Base-by-base conservation (phyloP, 129 eudicot genomes). In the Flaveria ramosissima region DNA sequence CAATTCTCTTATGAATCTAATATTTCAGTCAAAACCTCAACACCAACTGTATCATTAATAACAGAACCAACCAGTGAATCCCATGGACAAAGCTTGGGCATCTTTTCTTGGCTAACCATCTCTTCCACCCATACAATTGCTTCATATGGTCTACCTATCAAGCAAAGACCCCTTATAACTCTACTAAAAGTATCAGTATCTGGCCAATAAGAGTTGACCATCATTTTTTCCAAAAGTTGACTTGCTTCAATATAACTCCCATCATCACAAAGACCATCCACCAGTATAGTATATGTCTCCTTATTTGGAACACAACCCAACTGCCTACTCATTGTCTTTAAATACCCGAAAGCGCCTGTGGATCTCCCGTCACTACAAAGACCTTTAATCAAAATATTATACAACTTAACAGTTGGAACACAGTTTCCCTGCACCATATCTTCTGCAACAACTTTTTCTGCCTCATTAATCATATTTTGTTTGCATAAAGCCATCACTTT, bases 81-180 rank as follows among this genome's bases (percentile, higher is more conserved):
- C 93, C 93, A 89, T 10, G 70, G 75, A 39, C 70, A 84, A 55
- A 68, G 23, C 19, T 84, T 80, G 3, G 97, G 96, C 41, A 75
- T 78, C 82, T 85, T 87, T n/a, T 74, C 87, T 72, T 87, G 84
- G 76, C 88, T 84, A 57, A 94, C 80, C 96, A 94, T 94, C 84
- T 94, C 97, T 65, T 94, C 99, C 61, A 94, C 67, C 96, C 96
- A 94, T 86, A 94, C 43, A 77, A 87, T 62, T 10, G 96, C 97
- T 74, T 85, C 92, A 74, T 89, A 91, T 59, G 85, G 73, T 72
- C 86, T 87, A 3, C 85, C 87, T 9, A 72, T 76, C 43, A 75
- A 71, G 81, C 96, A 91, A 83, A 94, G 96, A 27, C 97, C 97
- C 57, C 26, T 79, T 68, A 91, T 89, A 70, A 91, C 71, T 52